phyloP scores from a whole-genome alignment of 2,329 filamentous ascomycete species.

The Diaporthe sp. region DNA sequence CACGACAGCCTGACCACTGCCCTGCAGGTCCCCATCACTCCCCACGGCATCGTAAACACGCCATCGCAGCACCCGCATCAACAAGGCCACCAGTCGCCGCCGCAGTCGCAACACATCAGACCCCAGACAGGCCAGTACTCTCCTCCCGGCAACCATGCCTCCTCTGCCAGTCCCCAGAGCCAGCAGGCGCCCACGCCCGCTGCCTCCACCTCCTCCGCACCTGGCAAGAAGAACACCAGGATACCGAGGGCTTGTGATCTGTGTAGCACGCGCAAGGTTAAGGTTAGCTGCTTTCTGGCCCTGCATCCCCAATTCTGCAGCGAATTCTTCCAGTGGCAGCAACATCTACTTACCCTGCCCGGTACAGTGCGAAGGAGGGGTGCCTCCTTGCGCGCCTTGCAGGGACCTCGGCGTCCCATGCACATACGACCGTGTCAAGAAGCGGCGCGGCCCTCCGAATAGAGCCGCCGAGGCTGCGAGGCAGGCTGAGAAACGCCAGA shows the following conservation, averaged over 20 bases:
- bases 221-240: slow-evolving; percentile 63
- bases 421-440: slow-evolving; percentile 69
- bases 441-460: slow-evolving; percentile 71
- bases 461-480: slow-evolving; percentile 70
- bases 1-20: slow-evolving; percentile 27
- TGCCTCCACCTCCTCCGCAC: slow-evolving; percentile 3
- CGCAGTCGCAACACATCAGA: slow-evolving; percentile 10
- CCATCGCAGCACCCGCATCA: slow-evolving; percentile 36
- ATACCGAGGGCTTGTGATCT: slow-evolving; percentile 72
- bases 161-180: slow-evolving; percentile 29
- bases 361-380: slow-evolving; percentile 64
- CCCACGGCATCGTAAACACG: slow-evolving; percentile 38
- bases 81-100: slow-evolving; percentile 18
- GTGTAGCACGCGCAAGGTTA: slow-evolving; percentile 73
- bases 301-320: too few relatives aligned
- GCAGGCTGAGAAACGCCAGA: slow-evolving; percentile 62
- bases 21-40: slow-evolving; percentile 25
- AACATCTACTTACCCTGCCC: slow-evolving; percentile 23
- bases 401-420: slow-evolving; percentile 70
- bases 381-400: slow-evolving; percentile 70
- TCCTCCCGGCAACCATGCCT: slow-evolving; percentile 17
- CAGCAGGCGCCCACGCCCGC: slow-evolving; percentile 34
- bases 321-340: not conserved
- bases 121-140: slow-evolving; percentile 26
- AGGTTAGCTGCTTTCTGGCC: slow-evolving; percentile 51